Conservation (phyloP, 1,284 basidiomycete species). For the Austropuccinia psidii region DNA sequence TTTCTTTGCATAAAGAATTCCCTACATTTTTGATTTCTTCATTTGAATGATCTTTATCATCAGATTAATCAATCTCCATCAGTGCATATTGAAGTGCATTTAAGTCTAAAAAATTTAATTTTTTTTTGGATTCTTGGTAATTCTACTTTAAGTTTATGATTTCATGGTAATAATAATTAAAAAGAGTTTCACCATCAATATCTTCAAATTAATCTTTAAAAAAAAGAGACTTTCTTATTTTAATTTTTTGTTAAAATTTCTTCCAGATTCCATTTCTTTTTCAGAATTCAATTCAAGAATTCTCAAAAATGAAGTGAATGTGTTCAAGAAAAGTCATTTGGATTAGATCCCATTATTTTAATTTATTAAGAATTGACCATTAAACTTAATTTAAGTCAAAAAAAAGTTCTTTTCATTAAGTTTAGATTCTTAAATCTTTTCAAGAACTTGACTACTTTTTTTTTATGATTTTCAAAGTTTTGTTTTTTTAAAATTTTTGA, state of each 20-base stretch:
- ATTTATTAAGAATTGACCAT: constrained; percentile 18
- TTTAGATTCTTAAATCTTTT: constrained; percentile 1
- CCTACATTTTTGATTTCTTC: too few species aligned
- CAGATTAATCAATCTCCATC: too few species aligned
- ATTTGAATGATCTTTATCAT: too few species aligned
- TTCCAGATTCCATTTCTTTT: neutral
- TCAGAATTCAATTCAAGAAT: constrained; percentile 10
- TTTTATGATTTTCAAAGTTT: too few species aligned
- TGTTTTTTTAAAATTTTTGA: too few species aligned
- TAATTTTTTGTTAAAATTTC: neutral
- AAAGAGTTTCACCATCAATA: neutral
- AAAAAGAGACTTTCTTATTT: neutral
- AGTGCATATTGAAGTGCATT: constrained; percentile 19
- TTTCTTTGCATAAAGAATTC: too few species aligned
- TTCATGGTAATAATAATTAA: constrained; percentile 19
- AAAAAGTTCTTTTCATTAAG: neutral
- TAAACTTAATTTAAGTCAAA: neutral
- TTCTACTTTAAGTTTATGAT: neutral
- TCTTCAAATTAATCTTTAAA: neutral
- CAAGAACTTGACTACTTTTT: constrained; percentile 10
- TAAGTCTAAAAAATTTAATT: neutral
- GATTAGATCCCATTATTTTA: constrained; percentile 24
- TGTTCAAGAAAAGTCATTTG: constrained; percentile 23
- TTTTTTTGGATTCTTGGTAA: neutral
- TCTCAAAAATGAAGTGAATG: constrained; percentile 23